phyloP scores from a whole-genome alignment of 129 eudicot species.

The Heracleum sosnowskyi region DNA sequence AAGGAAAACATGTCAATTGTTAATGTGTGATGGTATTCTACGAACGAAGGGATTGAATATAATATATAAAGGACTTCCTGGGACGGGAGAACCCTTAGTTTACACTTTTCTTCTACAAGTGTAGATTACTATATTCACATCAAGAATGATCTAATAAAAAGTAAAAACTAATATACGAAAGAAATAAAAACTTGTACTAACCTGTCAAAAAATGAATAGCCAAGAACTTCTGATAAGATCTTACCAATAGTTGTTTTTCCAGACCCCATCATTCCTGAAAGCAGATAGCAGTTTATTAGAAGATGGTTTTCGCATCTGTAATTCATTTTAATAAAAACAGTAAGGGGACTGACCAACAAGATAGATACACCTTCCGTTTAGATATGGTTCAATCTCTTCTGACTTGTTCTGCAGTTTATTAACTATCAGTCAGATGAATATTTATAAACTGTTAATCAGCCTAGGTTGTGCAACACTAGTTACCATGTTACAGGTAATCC shows the following conservation, averaged over 20 bases:
- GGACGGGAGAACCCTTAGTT: background rate
- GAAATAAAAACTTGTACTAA: conserved; percentile 18
- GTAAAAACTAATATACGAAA: background rate
- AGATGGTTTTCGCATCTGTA: background rate
- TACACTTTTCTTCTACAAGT: background rate
- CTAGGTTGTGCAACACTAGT: background rate
- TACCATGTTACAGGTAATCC: background rate
- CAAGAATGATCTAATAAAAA: background rate
- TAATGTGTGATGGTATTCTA: background rate
- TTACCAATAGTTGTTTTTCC: conserved; percentile 95
- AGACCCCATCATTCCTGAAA: conserved; percentile 98
- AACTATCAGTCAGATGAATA: conserved; percentile 10
- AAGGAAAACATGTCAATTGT: background rate
- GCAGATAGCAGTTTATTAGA: conserved; percentile 6
- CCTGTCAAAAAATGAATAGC: conserved; percentile 89
- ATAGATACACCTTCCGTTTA: conserved; percentile 75
- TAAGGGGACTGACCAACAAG: conserved; percentile 71
- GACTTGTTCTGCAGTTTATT: conserved; percentile 58
- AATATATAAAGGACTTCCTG: background rate
- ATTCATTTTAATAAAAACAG: background rate
- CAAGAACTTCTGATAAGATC: conserved; percentile 68
- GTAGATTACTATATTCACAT: background rate
- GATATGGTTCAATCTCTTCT: conserved; percentile 53
- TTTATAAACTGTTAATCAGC: background rate
- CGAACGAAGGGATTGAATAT: background rate